Percentiles rank a stretch among this genome's conserved stretches.
Evolutionary conservation across 495 filamentous ascomycete species (phyloP).

Genomic region (Aspergillus bridgeri): DNA sequence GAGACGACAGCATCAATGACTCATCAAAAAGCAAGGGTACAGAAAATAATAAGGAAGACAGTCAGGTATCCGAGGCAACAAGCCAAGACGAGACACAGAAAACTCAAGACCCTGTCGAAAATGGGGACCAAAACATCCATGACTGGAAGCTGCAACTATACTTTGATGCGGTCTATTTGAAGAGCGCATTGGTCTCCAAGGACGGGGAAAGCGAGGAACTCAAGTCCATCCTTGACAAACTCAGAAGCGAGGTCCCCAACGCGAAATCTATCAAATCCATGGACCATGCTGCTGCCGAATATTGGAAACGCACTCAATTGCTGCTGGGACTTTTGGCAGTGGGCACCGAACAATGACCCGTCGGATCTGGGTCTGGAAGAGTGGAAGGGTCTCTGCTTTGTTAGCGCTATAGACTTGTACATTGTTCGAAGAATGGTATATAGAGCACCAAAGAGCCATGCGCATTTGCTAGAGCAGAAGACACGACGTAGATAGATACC

Average conservation of each 20-base stretch:
- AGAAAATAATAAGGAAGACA: not conserved
- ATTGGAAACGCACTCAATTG: slow-evolving; percentile 76
- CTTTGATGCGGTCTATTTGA: slow-evolving; percentile 73
- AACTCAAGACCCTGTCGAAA: slow-evolving; percentile 3
- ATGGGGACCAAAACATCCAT: slow-evolving; percentile 20
- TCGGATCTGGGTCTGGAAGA: not conserved
- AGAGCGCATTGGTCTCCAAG: slow-evolving; percentile 35
- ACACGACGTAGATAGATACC: not conserved
- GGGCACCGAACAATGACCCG: not conserved
- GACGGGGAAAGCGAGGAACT: slow-evolving; percentile 37
- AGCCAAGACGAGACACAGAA: slow-evolving; percentile 6
- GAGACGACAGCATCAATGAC: not conserved
- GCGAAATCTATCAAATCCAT: slow-evolving; percentile 45
- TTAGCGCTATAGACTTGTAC: not conserved
- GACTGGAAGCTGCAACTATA: slow-evolving; percentile 69
- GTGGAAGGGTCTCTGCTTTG: not conserved
- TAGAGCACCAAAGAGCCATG: not conserved
- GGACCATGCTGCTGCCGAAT: slow-evolving; percentile 59
- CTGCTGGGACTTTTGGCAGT: slow-evolving; percentile 60
- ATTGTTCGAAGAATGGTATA: not conserved
- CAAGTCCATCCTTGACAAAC: slow-evolving; percentile 38
- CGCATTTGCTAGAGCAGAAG: not conserved
- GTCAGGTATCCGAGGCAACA: not conserved
- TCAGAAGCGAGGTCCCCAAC: slow-evolving; percentile 46
- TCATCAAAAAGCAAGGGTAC: not conserved